A percentile compares a stretch with the other conserved stretches of the same genome.
These are phyloP conservation scores for Colletotrichum sidae DNA, from an alignment of 2,329 filamentous ascomycete genomes.

Conservation along the genomic window DNA sequence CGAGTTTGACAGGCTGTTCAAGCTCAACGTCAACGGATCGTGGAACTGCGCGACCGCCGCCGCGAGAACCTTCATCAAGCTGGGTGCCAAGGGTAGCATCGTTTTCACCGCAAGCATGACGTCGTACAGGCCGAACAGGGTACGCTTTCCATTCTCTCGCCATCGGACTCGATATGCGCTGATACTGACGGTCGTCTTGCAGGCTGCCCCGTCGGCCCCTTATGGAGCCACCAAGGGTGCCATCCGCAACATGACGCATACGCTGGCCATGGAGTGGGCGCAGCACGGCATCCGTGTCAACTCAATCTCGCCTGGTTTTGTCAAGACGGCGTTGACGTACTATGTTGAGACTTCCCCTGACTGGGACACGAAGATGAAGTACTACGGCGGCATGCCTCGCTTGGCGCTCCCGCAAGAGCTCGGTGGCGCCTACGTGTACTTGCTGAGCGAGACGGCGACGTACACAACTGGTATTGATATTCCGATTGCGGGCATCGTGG, in stretches of 20 bases:
- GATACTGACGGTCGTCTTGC: background rate
- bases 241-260: conserved; percentile 53
- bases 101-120: conserved; percentile 62
- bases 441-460: conserved; percentile 62
- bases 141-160: conserved; percentile 28
- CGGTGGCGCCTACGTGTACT: conserved; percentile 68
- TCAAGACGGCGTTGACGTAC: conserved; percentile 60
- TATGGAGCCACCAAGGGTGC: conserved; percentile 60
- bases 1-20: conserved; percentile 36
- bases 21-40: conserved; percentile 60
- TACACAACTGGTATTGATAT: conserved; percentile 64
- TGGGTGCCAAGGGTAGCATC: conserved; percentile 49
- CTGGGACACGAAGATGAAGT: conserved; percentile 68
- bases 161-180: no score
- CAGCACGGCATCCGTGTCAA: conserved; percentile 59
- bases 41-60: conserved; percentile 59
- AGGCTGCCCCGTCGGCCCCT: conserved; percentile 61
- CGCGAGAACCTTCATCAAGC: conserved; percentile 54
- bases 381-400: conserved; percentile 68
- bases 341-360: conserved; percentile 64
- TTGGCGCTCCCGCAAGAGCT: conserved; percentile 65
- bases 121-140: conserved; percentile 58
- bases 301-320: conserved; percentile 57
- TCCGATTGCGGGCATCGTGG: conserved; percentile 52
- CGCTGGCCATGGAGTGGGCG: conserved; percentile 61